Percentiles rank a stretch among this genome's conserved stretches.
Conservation (phyloP, 2,329 filamentous ascomycete genomes). For the Fusarium decemcellulare region DNA sequence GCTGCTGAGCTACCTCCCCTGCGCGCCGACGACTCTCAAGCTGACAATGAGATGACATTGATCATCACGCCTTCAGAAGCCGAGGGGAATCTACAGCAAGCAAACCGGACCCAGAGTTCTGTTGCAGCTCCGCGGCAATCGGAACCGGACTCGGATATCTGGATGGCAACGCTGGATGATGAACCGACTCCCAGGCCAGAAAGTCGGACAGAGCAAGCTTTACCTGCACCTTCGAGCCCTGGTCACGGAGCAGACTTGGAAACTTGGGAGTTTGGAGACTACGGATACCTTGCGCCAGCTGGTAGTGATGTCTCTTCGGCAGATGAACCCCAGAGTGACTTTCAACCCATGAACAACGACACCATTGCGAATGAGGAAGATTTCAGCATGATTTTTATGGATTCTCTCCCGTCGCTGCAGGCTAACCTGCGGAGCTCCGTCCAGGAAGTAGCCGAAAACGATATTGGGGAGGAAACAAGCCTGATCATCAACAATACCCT, state of each 20-base stretch:
- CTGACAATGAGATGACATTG: conserved; percentile 47
- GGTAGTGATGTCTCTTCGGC: conserved; percentile 53
- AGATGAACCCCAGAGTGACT: conserved; percentile 47
- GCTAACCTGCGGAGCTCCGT: conserved; percentile 54
- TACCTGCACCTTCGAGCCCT: conserved; percentile 25
- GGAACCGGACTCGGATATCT: conserved; percentile 58
- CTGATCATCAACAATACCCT: conserved; percentile 70
- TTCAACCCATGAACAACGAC: conserved; percentile 50
- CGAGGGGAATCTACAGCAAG: conserved; percentile 16
- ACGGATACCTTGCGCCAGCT: conserved; percentile 47
- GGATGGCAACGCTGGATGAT: conserved; percentile 60
- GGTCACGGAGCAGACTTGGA: conserved; percentile 29
- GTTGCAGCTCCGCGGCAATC: conserved; percentile 45
- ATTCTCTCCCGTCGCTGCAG: conserved; percentile 67
- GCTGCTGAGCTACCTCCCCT: conserved; percentile 33
- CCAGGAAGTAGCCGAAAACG: conserved; percentile 54
- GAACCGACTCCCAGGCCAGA: conserved; percentile 53
- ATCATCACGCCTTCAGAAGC: conserved; percentile 44
- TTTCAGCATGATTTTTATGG: conserved; percentile 72
- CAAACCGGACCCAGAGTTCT: conserved; percentile 18
- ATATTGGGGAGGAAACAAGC: conserved; percentile 70
- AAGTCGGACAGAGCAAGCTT: conserved; percentile 29
- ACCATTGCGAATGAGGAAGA: conserved; percentile 66
- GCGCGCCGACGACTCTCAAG: conserved; percentile 45
- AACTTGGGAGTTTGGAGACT: conserved; percentile 43